A percentile compares a stretch with the other conserved stretches of the same genome.
Evolutionary conservation across 108 stramenopile species (phyloP).

Genomic region (Nitzschia putrida): DNA sequence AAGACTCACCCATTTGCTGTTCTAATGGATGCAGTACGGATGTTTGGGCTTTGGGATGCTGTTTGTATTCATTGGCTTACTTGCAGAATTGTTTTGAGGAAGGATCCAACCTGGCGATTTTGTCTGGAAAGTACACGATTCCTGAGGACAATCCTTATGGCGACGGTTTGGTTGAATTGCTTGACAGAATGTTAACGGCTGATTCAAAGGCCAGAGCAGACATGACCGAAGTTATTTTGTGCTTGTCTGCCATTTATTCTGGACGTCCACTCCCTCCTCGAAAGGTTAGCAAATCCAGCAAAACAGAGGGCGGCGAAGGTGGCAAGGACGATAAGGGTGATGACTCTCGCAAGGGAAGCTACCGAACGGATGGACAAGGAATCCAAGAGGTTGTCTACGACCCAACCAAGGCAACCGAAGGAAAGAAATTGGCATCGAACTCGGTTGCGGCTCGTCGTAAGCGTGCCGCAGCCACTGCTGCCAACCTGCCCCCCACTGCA

Average conservation of each 20-base stretch:
- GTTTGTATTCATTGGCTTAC: slow-evolving; percentile 84
- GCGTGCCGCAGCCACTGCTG: slow-evolving; percentile 42
- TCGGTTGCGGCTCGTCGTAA: slow-evolving; percentile 77
- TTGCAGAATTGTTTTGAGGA: slow-evolving; percentile 91
- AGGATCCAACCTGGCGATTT: slow-evolving; percentile 89
- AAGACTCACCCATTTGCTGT: neutral
- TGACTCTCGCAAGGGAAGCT: slow-evolving; percentile 57
- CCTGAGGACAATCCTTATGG: slow-evolving; percentile 85
- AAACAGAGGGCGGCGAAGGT: slow-evolving; percentile 23
- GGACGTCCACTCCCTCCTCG: slow-evolving; percentile 73
- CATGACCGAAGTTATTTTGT: slow-evolving; percentile 89
- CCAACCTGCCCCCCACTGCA: slow-evolving; percentile 1
- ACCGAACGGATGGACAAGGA: slow-evolving; percentile 82
- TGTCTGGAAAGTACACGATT: slow-evolving; percentile 84
- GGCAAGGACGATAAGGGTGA: slow-evolving; percentile 29
- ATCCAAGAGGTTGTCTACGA: slow-evolving; percentile 43
- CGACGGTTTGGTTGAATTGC: slow-evolving; percentile 73
- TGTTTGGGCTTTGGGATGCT: slow-evolving; percentile 95
- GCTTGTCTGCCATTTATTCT: slow-evolving; percentile 76
- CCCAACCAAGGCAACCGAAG: slow-evolving; percentile 53
- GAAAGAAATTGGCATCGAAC: slow-evolving; percentile 78
- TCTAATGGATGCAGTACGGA: slow-evolving; percentile 60
- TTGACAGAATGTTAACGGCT: slow-evolving; percentile 83
- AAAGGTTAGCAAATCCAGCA: slow-evolving; percentile 20
- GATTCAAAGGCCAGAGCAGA: slow-evolving; percentile 78